phyloP scores from a whole-genome alignment of 139 green algal genomes.

The Nannochloris sp. region DNA sequence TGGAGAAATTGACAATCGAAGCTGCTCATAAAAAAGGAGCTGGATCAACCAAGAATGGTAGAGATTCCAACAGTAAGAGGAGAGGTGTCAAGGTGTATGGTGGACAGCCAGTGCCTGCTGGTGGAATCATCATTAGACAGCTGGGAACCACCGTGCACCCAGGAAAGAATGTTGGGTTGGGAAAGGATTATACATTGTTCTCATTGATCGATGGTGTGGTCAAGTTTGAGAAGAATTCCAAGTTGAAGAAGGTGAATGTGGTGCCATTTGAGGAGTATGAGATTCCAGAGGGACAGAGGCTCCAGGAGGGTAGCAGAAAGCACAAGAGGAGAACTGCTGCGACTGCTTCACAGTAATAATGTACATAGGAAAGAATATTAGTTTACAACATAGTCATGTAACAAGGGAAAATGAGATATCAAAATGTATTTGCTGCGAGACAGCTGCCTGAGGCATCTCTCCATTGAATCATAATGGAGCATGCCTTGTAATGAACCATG shows the following conservation, averaged over 20 bases:
- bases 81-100: constrained; percentile 95
- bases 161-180: constrained; percentile 73
- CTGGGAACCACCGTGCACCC: constrained; percentile 76
- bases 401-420: background rate
- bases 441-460: constrained; percentile 60
- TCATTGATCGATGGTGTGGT: constrained; percentile 79
- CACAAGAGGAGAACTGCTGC: constrained; percentile 9
- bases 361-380: background rate
- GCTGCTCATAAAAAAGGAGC: constrained; percentile 79
- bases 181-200: constrained; percentile 93
- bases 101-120: constrained; percentile 81
- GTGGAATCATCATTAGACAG: constrained; percentile 94
- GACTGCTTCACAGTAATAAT: constrained; percentile 1
- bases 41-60: constrained; percentile 95
- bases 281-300: constrained; percentile 35
- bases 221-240: constrained; percentile 61
- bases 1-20: constrained; percentile 30
- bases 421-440: background rate
- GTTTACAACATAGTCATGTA: background rate
- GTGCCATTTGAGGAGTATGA: constrained; percentile 34
- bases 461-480: constrained; percentile 49
- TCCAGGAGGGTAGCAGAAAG: constrained; percentile 36
- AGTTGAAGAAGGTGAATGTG: constrained; percentile 25
- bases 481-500: constrained; percentile 54
- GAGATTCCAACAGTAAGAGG: constrained; percentile 83